Evolutionary conservation across 2,329 filamentous ascomycete genomes (phyloP), one percentile per base, ranked within the genome.

Genomic region (Nectriaceae sp.): DNA sequence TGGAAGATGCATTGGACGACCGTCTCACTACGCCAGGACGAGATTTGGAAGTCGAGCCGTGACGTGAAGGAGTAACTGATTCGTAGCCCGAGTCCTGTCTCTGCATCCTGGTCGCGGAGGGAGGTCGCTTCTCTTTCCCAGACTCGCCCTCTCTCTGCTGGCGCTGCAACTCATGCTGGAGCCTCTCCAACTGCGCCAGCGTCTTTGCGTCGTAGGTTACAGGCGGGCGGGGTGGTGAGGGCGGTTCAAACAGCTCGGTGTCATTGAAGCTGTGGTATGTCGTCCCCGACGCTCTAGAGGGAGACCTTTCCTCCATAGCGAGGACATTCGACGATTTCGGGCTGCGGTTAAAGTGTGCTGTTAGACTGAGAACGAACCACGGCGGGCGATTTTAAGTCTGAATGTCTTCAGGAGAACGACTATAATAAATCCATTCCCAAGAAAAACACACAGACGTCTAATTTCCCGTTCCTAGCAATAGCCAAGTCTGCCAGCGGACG

Each of bases 71-170:
- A 8, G 67, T 65, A 39, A 74, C 71, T 3, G 80, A 83, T 58
- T 79, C 79, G 56, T 84, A 83, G 26, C 80, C 80, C 0, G 80
- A 83, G 60, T 84, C 80, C 50, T 82, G 78, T 13, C 80, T 74
- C 42, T 74, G 73, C 70, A 83, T 81, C 46, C 69, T 70, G 40
- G 62, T 57, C 0, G 70, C 63, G 11, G 63, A 60, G 2, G 37
- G 22, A 2, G 69, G 70, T 19, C 57, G 59, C n/a, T 61, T 60
- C 19, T 64, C 61, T 21, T 65, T 54, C 26, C 8, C 10, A 8
- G 8, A 15, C 15, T 31, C 26, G 26, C 15, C 42, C 13, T 56
- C 55, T n/a, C 43, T 50, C 21, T 61, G 57, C 21, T 62, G 57
- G 4, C 50, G 56, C 16, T 59, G 52, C 15, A 56, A 43, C 45